A percentile compares a stretch with the other conserved stretches of the same genome.
These are phyloP conservation scores for Castanea mollissima DNA, from an alignment of 306 rosid species.

Conservation along the genomic window DNA sequence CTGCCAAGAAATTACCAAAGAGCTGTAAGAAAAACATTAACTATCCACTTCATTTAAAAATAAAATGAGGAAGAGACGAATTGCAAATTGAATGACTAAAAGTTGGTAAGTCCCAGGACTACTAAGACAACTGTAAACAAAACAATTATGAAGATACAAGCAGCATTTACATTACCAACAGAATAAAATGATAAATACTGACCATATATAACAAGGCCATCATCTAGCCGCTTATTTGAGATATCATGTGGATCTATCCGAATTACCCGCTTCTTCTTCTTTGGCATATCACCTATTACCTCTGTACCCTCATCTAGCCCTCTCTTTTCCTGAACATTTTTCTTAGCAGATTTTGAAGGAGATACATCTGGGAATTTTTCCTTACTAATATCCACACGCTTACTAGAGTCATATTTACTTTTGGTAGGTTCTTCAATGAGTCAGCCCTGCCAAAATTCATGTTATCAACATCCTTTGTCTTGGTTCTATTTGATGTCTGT, in stretches of 20 bases:
- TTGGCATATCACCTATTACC: conserved; percentile 39
- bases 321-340: conserved; percentile 24
- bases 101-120: background rate
- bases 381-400: conserved; percentile 11
- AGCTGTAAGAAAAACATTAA: background rate
- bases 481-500: conserved; percentile 19
- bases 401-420: conserved; percentile 27
- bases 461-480: conserved; percentile 26
- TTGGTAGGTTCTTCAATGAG: conserved; percentile 35
- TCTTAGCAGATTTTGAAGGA: conserved; percentile 35
- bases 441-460: conserved; percentile 27
- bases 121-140: background rate
- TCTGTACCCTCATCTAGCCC: conserved; percentile 35
- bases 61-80: background rate
- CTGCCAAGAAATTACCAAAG: conserved; percentile 41
- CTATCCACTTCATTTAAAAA: background rate
- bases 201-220: conserved; percentile 51
- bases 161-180: conserved; percentile 12
- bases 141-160: conserved; percentile 10
- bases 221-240: conserved; percentile 84
- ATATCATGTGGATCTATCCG: conserved; percentile 65
- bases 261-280: conserved; percentile 67
- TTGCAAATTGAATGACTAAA: background rate
- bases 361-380: conserved; percentile 21
- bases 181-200: conserved; percentile 20